Conservation (phyloP, 2,329 filamentous ascomycete species). For the Ambrosiella beaveri region DNA sequence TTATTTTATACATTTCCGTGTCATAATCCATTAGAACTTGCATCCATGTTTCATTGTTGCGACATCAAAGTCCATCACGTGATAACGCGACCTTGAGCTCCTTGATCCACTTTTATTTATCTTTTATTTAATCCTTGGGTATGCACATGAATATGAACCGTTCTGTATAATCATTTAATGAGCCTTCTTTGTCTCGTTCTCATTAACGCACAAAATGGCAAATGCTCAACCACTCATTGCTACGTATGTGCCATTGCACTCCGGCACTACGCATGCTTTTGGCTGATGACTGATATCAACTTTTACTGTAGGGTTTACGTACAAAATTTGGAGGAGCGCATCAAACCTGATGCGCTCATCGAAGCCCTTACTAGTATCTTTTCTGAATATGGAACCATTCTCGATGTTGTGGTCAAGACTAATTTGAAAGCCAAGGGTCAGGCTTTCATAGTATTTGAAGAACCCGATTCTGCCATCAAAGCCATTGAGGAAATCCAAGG, state of each 20-base stretch:
- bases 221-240: constrained; percentile 31
- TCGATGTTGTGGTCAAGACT: constrained; percentile 75
- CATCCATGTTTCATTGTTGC: neutral
- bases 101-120: neutral
- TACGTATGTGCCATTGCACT: constrained; percentile 62
- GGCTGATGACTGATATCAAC: constrained; percentile 21
- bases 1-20: neutral
- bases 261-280: constrained; percentile 33
- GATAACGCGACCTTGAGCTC: neutral
- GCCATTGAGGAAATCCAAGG: constrained; percentile 83
- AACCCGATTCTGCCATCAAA: constrained; percentile 55
- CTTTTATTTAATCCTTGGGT: neutral
- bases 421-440: constrained; percentile 89
- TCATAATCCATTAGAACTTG: neutral
- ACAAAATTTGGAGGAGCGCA: constrained; percentile 80
- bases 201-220: neutral
- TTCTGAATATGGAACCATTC: constrained; percentile 68
- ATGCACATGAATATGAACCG: neutral
- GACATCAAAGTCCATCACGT: neutral
- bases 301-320: constrained; percentile 40
- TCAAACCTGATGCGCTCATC: constrained; percentile 64
- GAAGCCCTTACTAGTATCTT: constrained; percentile 63
- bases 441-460: constrained; percentile 84
- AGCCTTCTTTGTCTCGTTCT: neutral
- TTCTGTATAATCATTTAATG: neutral